Evolutionary conservation across 352 stramenopile species (phyloP).

Genomic region (Globisporangium emineosum): DNA sequence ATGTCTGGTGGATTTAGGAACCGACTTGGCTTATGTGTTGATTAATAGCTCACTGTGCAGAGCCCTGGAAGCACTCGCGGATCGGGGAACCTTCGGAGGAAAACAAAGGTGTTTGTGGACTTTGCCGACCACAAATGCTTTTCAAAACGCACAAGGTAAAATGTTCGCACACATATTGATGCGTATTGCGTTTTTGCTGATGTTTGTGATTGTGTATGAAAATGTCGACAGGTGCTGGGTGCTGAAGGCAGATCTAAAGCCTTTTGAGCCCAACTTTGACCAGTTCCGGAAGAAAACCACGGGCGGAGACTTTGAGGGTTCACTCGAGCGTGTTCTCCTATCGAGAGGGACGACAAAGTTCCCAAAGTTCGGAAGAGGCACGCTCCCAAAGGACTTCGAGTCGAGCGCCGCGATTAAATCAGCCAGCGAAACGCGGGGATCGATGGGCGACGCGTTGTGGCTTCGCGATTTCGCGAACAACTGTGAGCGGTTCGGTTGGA

Average conservation of each 20-base stretch:
- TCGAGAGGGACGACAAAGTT: constrained; percentile 38
- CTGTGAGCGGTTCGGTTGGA: constrained; percentile 26
- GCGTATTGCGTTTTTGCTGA: neutral
- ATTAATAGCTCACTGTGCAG: constrained; percentile 50
- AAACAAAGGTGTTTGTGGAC: constrained; percentile 44
- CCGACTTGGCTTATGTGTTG: neutral
- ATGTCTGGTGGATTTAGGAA: neutral
- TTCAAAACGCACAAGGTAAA: constrained; percentile 18
- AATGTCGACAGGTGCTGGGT: constrained; percentile 42
- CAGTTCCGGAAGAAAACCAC: constrained; percentile 21
- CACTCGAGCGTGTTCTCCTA: constrained; percentile 28
- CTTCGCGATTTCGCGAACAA: constrained; percentile 33
- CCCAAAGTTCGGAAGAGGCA: constrained; percentile 39
- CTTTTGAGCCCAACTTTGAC: constrained; percentile 35
- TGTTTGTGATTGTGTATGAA: neutral
- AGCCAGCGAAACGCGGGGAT: constrained; percentile 24
- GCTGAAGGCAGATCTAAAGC: constrained; percentile 24
- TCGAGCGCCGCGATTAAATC: constrained; percentile 22
- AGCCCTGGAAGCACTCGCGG: constrained; percentile 36
- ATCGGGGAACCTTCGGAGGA: constrained; percentile 24
- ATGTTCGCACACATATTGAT: no score
- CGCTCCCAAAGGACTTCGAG: constrained; percentile 19
- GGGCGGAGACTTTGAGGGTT: constrained; percentile 35
- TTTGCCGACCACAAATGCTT: constrained; percentile 42
- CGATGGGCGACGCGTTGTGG: constrained; percentile 35